Percentiles rank a stretch among this genome's conserved stretches.
phyloP scores from a whole-genome alignment of 73 alveolate genomes.

The Symbiodinium natans region DNA sequence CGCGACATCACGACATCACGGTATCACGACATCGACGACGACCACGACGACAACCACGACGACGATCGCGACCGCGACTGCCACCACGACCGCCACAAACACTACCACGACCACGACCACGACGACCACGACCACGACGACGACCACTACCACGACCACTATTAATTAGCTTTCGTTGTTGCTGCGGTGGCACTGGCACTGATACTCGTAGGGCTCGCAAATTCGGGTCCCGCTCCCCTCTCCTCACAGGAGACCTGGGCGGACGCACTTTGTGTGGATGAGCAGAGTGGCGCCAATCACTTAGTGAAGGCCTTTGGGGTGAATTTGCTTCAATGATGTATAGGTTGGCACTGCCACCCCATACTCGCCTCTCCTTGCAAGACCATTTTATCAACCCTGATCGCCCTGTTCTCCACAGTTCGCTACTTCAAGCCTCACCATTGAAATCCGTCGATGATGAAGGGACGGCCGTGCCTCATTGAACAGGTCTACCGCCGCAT shows the following conservation, averaged over 20 bases:
- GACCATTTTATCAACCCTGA: background rate
- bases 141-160: too few species aligned
- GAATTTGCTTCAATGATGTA: background rate
- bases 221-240: too few species aligned
- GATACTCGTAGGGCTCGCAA: too few species aligned
- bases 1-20: too few species aligned
- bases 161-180: too few species aligned
- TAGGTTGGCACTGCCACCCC: background rate
- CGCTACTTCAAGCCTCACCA: background rate
- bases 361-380: background rate
- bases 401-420: background rate
- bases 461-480: background rate
- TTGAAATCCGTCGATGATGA: background rate
- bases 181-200: too few species aligned
- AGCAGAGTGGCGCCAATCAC: conserved; percentile 85
- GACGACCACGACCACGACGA: too few species aligned
- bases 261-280: conserved; percentile 87
- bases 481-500: conserved; percentile 85
- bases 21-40: too few species aligned
- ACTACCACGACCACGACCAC: too few species aligned
- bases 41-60: too few species aligned
- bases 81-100: too few species aligned
- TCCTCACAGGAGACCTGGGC: conserved; percentile 93
- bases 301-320: conserved; percentile 32
- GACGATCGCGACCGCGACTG: too few species aligned